Evolutionary conservation across 2,329 filamentous ascomycete species (phyloP).

Genomic region (Monilinia polystroma): DNA sequence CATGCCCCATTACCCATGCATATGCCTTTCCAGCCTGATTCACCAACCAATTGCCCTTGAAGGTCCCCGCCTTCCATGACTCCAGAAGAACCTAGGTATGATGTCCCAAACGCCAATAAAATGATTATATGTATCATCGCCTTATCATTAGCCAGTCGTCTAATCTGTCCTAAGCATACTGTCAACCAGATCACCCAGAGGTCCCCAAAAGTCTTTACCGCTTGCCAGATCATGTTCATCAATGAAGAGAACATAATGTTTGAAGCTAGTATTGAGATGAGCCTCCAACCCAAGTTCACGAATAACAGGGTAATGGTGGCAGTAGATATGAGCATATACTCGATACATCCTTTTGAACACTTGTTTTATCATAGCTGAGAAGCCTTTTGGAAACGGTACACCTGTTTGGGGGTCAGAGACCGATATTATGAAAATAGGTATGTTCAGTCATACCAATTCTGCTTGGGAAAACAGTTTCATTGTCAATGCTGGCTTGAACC

Average conservation of each 20-base stretch:
- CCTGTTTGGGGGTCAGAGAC: conserved; percentile 48
- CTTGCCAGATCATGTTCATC: conserved; percentile 92
- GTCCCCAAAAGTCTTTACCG: conserved; percentile 97
- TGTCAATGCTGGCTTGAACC: conserved; percentile 94
- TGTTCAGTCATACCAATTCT: conserved; percentile 64
- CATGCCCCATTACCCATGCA: conserved; percentile 13
- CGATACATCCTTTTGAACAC: conserved; percentile 99
- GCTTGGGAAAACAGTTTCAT: conserved; percentile 92
- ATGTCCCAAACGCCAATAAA: conserved; percentile 34
- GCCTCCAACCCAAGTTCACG: conserved; percentile 93
- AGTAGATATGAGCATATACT: conserved; percentile 99
- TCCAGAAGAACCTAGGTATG: conserved; percentile 18
- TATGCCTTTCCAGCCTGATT: conserved; percentile 8
- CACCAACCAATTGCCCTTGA: conserved; percentile 17
- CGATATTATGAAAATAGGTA: conserved; percentile 43
- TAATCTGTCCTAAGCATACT: conserved; percentile 91
- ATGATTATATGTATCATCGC: conserved; percentile 27
- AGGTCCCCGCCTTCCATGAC: conserved; percentile 23
- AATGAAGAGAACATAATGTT: conserved; percentile 98
- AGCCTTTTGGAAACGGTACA: conserved; percentile 91
- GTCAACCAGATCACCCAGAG: conserved; percentile 90
- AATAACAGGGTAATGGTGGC: conserved; percentile 97
- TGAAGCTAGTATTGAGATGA: conserved; percentile 98
- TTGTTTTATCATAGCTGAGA: conserved; percentile 83
- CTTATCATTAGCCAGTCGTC: conserved; percentile 24